Evolutionary conservation across 2,329 filamentous ascomycete species (phyloP), one percentile per base, ranked within the genome.

Genomic region (Akanthomyces uredinophilus): DNA sequence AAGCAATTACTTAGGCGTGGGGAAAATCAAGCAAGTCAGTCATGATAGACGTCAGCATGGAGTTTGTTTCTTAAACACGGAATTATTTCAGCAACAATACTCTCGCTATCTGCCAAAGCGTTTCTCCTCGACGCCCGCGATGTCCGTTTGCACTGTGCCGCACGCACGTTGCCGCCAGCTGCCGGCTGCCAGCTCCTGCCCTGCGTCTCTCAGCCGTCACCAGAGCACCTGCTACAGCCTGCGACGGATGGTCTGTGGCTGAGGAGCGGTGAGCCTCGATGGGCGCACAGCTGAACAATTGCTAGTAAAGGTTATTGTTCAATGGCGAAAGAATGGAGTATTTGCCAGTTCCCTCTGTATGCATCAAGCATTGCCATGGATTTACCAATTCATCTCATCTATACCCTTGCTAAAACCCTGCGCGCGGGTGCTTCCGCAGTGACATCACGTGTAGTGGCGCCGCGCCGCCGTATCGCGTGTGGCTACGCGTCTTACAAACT

Each of bases 391-490:
- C 52, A 35, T 62, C 60, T 18, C 57, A 60, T 58, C 39, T 54
- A 24, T 16, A 27, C 2, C 18, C 13, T 20, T 14, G 14, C 29
- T 22, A 16, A 41, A 58, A 49, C 8, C 29, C n/a, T 46, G 53
- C 24, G 20, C 5, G 8, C 55, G 29, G 46, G 7, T 51, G 18
- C 46, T 49, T 41, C 24, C 27, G n/a, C 22, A n/a, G 49, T 44
- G 57, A 44, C 46, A 54, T 62, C 60, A 62, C 60, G 60, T 62
- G 60, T 20, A 54, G 46, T 51, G 46, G 37, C 46, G 56, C 41
- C 20, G 24, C 59, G n/a, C 43, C 20, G 50, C 57, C 55, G 29
- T 47, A 29, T 51, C 55, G 43, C 51, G 55, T 54, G 55, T 53
- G 47, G 49, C 22, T 18, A 55, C 61, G 61, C 61, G 55, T 50